phyloP scores from a whole-genome alignment of 768 basidiomycete genomes.

The Asterophora lycoperdoides region DNA sequence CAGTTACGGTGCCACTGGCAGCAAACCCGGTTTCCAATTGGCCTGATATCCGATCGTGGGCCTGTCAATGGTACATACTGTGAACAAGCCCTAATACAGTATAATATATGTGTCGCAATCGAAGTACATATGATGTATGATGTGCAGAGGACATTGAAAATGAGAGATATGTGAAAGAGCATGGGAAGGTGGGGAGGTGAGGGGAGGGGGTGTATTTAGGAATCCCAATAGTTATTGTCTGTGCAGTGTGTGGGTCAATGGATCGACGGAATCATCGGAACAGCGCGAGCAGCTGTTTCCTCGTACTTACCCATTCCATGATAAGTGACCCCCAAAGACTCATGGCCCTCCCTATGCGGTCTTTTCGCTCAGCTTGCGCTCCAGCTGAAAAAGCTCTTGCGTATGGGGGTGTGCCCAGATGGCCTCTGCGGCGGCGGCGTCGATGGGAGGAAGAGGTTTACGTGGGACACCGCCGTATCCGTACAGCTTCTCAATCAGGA shows the following conservation, averaged over 20 bases:
- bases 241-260: too few relatives aligned
- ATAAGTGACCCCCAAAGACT: conserved; percentile 9
- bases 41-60: too few relatives aligned
- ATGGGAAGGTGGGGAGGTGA: too few relatives aligned
- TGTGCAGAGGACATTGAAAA: neutral
- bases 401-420: conserved; percentile 74
- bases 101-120: too few relatives aligned
- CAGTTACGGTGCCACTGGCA: too few relatives aligned
- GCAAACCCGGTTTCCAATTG: too few relatives aligned
- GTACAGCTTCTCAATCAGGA: conserved; percentile 62
- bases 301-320: conserved; percentile 3
- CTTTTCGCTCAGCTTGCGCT: conserved; percentile 52
- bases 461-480: conserved; percentile 84
- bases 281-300: conserved; percentile 1
- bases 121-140: neutral
- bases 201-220: too few relatives aligned
- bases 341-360: conserved; percentile 14
- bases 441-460: conserved; percentile 69
- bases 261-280: conserved; percentile 8
- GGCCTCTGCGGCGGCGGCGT: conserved; percentile 46
- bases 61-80: too few relatives aligned
- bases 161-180: too few relatives aligned
- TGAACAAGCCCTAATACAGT: too few relatives aligned
- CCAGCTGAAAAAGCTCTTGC: conserved; percentile 60
- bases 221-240: too few relatives aligned